Conservation (phyloP, 2,329 filamentous ascomycete genomes). For the Rutstroemia sp. region DNA sequence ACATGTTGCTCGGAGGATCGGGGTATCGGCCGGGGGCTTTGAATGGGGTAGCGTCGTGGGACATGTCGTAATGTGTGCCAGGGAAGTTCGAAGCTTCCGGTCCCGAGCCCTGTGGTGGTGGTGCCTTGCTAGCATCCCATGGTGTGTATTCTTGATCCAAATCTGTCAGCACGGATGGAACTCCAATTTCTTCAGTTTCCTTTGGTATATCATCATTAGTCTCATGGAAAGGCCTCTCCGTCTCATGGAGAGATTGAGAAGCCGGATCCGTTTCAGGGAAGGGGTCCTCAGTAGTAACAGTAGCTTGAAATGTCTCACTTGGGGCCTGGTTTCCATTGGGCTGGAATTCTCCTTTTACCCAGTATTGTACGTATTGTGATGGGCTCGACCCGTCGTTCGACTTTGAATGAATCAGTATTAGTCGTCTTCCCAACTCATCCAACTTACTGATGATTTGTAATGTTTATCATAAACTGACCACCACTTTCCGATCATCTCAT, state of each 20-base stretch:
- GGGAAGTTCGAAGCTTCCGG: slow-evolving; percentile 86
- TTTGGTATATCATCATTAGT: slow-evolving; percentile 15
- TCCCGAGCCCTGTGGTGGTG: slow-evolving; percentile 58
- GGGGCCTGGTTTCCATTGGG: slow-evolving; percentile 16
- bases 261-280: background rate
- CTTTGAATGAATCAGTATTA: slow-evolving; percentile 14
- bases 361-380: slow-evolving; percentile 26
- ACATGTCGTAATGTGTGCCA: slow-evolving; percentile 74
- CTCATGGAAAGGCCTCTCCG: slow-evolving; percentile 17
- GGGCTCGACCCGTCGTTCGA: slow-evolving; percentile 18
- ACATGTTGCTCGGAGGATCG: slow-evolving; percentile 80
- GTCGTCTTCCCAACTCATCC: background rate
- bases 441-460: slow-evolving; percentile 51
- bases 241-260: slow-evolving; percentile 17
- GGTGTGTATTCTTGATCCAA: slow-evolving; percentile 21
- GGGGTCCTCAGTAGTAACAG: slow-evolving; percentile 3
- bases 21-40: slow-evolving; percentile 71
- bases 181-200: slow-evolving; percentile 27
- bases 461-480: slow-evolving; percentile 92
- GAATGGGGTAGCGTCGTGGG: slow-evolving; percentile 65
- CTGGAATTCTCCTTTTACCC: slow-evolving; percentile 29
- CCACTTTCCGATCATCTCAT: slow-evolving; percentile 81
- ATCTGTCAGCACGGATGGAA: slow-evolving; percentile 21
- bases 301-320: slow-evolving; percentile 22
- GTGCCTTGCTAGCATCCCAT: slow-evolving; percentile 41